Conservation (phyloP, 106 monocot genomes). For the Allium cepa region DNA sequence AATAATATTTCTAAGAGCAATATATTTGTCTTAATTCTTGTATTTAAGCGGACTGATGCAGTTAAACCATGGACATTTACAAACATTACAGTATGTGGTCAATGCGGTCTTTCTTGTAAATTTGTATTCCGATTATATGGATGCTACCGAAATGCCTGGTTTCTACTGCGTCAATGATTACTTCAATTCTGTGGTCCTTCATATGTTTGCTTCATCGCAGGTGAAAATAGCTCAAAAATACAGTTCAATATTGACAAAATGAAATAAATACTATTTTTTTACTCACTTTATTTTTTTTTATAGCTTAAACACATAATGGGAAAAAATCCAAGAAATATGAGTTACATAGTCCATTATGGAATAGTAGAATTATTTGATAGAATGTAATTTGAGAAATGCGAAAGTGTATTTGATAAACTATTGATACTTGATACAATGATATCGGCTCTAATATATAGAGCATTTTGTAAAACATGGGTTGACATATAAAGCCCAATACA, state of each 20-base stretch:
- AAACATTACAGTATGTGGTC: conserved; percentile 43
- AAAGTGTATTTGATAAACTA: no score
- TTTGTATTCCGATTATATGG: conserved; percentile 76
- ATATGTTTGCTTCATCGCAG: conserved; percentile 63
- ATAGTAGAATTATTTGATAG: no score
- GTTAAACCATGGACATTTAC: conserved; percentile 51
- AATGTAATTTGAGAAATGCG: no score
- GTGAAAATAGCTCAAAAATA: conserved; percentile 7
- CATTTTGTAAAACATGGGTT: no score
- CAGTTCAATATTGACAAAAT: neutral
- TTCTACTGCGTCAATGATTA: conserved; percentile 59
- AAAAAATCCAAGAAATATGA: conserved; percentile 73
- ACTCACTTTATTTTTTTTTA: neutral
- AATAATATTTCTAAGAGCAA: neutral
- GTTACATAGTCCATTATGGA: conserved; percentile 78
- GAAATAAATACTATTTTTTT: neutral
- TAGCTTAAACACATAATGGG: conserved; percentile 73
- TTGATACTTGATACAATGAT: no score
- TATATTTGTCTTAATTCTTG: neutral
- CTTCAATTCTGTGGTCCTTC: conserved; percentile 36
- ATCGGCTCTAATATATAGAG: no score
- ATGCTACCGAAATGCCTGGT: conserved; percentile 42
- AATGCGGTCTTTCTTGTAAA: conserved; percentile 52
- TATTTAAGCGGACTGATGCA: conserved; percentile 49
- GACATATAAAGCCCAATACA: no score